phyloP scores from a whole-genome alignment of 441 rosid species.

The Pelargonium australe region DNA sequence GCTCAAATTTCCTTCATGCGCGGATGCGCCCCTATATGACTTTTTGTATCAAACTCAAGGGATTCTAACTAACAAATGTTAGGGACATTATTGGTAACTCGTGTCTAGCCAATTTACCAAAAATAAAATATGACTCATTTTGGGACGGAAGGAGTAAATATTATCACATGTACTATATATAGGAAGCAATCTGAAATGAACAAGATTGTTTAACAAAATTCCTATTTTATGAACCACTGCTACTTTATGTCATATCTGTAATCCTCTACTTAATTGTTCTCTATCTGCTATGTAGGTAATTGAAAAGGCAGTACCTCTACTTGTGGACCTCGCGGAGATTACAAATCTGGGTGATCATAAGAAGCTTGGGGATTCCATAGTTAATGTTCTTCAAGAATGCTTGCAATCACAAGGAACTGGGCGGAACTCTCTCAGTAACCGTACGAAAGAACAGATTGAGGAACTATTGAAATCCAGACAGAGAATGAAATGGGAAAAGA shows the following conservation, averaged over 20 bases:
- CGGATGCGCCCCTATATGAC: too few relatives aligned
- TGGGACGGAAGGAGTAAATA: not conserved
- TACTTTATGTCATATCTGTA: not conserved
- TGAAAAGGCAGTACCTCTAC: constrained; percentile 73
- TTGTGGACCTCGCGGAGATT: constrained; percentile 80
- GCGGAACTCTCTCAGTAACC: constrained; percentile 36
- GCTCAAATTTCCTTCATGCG: too few relatives aligned
- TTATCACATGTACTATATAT: not conserved
- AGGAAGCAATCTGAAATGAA: not conserved
- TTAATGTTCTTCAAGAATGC: constrained; percentile 73
- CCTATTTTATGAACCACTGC: not conserved
- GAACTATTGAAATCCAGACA: constrained; percentile 60
- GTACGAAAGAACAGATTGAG: constrained; percentile 64
- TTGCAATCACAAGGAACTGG: constrained; percentile 52
- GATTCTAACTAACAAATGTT: too few relatives aligned
- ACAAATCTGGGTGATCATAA: constrained; percentile 79
- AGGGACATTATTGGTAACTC: too few relatives aligned
- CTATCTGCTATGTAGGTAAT: constrained; percentile 36
- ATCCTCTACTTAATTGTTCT: constrained; percentile 5
- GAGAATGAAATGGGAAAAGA: constrained; percentile 86
- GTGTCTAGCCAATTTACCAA: too few relatives aligned
- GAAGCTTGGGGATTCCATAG: constrained; percentile 78
- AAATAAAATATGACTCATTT: too few relatives aligned
- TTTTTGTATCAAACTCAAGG: too few relatives aligned
- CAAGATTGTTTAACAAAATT: not conserved